These are phyloP conservation scores for Coelastrella sp. DNA, from an alignment of 139 green algal genomes.

Conservation along the genomic window DNA sequence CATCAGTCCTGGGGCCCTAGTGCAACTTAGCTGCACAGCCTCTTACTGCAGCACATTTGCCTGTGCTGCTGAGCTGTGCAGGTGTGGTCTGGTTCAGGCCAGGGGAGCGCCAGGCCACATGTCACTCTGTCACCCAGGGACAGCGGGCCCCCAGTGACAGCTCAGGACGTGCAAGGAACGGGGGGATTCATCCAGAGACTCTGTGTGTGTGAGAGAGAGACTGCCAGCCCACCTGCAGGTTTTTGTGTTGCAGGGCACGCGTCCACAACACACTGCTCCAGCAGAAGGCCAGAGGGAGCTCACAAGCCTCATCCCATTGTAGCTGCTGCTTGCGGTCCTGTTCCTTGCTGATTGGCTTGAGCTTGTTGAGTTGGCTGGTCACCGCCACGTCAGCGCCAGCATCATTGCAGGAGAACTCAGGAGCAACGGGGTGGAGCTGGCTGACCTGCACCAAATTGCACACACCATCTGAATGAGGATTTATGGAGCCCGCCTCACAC, in stretches of 20 bases:
- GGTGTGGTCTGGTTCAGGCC: no score
- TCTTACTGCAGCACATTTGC: no score
- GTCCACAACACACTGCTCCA: slow-evolving; percentile 57
- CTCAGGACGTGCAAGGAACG: background rate
- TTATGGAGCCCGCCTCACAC: no score
- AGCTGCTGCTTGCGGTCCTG: background rate
- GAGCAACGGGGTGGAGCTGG: slow-evolving; percentile 25
- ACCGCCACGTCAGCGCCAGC: slow-evolving; percentile 35
- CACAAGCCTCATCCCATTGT: background rate
- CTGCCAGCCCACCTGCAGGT: slow-evolving; percentile 46
- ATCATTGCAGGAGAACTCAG: slow-evolving; percentile 10
- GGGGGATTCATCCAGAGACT: background rate
- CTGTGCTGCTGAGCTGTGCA: no score
- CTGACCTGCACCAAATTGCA: slow-evolving; percentile 34
- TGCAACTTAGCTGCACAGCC: no score
- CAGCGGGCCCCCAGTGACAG: no score
- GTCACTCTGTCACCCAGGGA: no score
- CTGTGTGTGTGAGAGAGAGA: no score
- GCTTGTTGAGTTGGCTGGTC: background rate
- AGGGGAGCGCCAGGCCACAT: no score
- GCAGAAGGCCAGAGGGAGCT: slow-evolving; percentile 5
- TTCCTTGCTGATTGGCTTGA: background rate
- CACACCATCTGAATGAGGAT: no score
- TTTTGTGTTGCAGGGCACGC: slow-evolving; percentile 56
- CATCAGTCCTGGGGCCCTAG: no score